Evolutionary conservation across 257 asterid species (phyloP), one percentile per base, ranked within the genome.

Genomic region (Nicotiana knightiana): DNA sequence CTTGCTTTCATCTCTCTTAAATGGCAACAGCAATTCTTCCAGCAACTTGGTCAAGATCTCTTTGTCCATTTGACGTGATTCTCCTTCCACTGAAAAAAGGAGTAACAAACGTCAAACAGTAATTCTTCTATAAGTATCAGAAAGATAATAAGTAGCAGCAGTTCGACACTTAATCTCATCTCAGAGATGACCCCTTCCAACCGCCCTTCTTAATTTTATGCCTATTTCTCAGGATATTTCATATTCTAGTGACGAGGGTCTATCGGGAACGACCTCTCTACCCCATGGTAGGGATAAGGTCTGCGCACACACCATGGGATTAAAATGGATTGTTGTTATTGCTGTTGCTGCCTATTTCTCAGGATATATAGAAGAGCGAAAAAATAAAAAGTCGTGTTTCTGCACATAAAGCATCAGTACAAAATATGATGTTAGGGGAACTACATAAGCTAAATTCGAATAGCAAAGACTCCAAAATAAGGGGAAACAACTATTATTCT

Each of bases 1-100:
- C 32, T 48, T 8, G 21, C 5, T 55, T 65, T 76, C 6, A 12
- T 3, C 37, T 67, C 70, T 61, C 43, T 76, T 59, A 83, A 64
- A 57, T 71, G 54, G 87, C 92, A 37, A 88, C 91, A 6, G 83
- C 93, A 80, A 93, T 89, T 77, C 93, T 90, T 77, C 98, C 98
- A 51, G 98, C 97, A 76, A 95, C 97, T 83, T 95, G 98, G 79
- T 95, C 98, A 15, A 95, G 98, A 84, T 95, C 98, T 85, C 97
- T 76, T 58, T 88, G 96, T 28, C 98, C 98, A 6, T 87, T 93
- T 76, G 97, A 93, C 63, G 98, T 95, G 89, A 95, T 95, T 77
- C 80, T 92, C 80, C 98, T 89, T 83, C 98, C 98, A 24, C 98
- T 95, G 91, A 8, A 64, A 35, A 75, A 39, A 21, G 13, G 9